These are phyloP conservation scores for Aspergillus affinis DNA, from an alignment of 495 filamentous ascomycete species.

Conservation along the genomic window DNA sequence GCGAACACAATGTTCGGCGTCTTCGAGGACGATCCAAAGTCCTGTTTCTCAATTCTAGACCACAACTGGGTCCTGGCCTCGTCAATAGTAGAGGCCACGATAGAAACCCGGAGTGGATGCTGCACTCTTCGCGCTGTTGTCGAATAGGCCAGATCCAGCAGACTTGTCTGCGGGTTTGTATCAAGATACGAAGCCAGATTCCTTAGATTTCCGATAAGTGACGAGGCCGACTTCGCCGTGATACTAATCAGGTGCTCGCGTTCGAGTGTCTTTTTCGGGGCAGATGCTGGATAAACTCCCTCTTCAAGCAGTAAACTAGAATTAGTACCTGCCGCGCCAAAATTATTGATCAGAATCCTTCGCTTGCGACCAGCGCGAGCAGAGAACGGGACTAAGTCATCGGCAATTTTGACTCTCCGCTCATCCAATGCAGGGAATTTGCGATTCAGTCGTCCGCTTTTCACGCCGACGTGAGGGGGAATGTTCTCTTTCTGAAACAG, in stretches of 20 bases:
- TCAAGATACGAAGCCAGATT: background rate
- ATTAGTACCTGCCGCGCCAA: background rate
- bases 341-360: background rate
- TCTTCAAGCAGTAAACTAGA: background rate
- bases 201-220: background rate
- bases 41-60: constrained; percentile 15
- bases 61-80: constrained; percentile 31
- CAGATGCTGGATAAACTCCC: no score
- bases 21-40: constrained; percentile 43
- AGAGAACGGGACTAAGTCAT: background rate
- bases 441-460: background rate
- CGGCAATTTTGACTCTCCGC: background rate
- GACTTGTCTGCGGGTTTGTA: background rate
- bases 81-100: constrained; percentile 47
- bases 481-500: constrained; percentile 86
- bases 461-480: constrained; percentile 57
- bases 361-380: background rate
- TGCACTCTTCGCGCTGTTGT: constrained; percentile 85
- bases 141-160: constrained; percentile 62
- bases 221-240: background rate
- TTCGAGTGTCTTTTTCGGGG: background rate
- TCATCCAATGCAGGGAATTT: background rate
- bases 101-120: constrained; percentile 68
- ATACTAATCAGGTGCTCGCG: background rate
- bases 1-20: constrained; percentile 50